Evolutionary conservation across 2,329 filamentous ascomycete genomes (phyloP).

Genomic region (Madurella mycetomatis): DNA sequence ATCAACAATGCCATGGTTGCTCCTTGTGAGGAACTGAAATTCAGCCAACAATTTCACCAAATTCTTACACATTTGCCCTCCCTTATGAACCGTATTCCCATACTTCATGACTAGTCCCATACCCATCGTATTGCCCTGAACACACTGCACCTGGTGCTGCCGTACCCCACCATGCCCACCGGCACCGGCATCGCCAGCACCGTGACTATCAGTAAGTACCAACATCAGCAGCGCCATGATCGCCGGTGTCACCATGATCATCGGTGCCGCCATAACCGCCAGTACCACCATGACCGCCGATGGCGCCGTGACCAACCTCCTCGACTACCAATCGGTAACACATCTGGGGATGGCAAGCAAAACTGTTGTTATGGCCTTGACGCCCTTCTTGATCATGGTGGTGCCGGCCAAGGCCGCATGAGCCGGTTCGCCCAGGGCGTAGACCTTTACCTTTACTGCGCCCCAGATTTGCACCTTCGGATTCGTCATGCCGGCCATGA

Average conservation of each 20-base stretch:
- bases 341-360: slow-evolving; percentile 18
- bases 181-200: neutral
- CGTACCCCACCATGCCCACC: neutral
- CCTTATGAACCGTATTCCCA: neutral
- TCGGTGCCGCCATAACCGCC: neutral
- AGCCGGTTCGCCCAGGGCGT: slow-evolving; percentile 15
- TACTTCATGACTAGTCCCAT: slow-evolving; percentile 10
- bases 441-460: slow-evolving; percentile 9
- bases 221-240: neutral
- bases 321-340: slow-evolving; percentile 15
- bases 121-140: slow-evolving; percentile 5
- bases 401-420: slow-evolving; percentile 13
- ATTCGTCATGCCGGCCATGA: slow-evolving; percentile 6
- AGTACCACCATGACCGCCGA: neutral
- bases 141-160: neutral
- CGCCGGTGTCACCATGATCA: neutral
- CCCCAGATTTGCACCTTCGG: neutral
- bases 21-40: no score
- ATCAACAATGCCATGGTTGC: no score
- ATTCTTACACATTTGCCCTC: neutral
- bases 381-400: slow-evolving; percentile 1
- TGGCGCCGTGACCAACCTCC: neutral
- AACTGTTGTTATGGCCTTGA: slow-evolving; percentile 7
- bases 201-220: neutral
- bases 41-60: no score